A percentile compares a stretch with the other conserved stretches of the same genome.
phyloP scores from a whole-genome alignment of 257 asterid species.

The Ehretia macrophylla region DNA sequence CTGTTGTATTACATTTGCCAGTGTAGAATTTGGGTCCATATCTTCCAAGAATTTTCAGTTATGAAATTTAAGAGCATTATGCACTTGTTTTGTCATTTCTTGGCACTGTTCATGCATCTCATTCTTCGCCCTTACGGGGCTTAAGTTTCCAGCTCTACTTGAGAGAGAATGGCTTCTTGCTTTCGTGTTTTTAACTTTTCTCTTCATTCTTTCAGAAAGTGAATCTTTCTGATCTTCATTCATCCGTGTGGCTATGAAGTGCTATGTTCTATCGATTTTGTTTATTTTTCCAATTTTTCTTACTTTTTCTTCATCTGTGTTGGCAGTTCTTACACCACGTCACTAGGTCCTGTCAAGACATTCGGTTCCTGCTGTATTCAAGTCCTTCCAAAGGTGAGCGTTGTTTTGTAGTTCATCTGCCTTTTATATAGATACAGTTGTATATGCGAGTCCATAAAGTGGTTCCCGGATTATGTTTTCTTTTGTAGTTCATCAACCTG shows the following conservation, averaged over 20 bases:
- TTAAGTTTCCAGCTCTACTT: not conserved
- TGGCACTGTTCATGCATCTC: not conserved
- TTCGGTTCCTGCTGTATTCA: conserved; percentile 28
- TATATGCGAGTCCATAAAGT: no score
- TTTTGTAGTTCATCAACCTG: no score
- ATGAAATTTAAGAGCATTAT: not conserved
- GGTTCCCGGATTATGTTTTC: not conserved
- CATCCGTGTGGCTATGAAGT: not conserved
- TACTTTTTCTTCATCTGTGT: conserved; percentile 8
- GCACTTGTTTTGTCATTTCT: not conserved
- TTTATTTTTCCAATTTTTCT: not conserved
- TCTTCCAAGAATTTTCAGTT: not conserved
- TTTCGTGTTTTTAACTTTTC: no score
- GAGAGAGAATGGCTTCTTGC: not conserved
- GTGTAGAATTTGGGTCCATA: not conserved
- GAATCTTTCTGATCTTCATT: not conserved
- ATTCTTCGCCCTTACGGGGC: not conserved
- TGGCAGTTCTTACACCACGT: conserved; percentile 46
- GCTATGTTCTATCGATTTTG: not conserved
- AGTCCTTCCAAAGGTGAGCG: conserved; percentile 25
- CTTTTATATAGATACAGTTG: no score
- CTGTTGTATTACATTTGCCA: no score
- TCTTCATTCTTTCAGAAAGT: no score
- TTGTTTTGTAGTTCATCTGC: not conserved
- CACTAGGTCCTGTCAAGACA: conserved; percentile 28